Evolutionary conservation across 2,329 filamentous ascomycete species (phyloP), one percentile per base, ranked within the genome.

Genomic region (Paraphoma chrysanthemicola): DNA sequence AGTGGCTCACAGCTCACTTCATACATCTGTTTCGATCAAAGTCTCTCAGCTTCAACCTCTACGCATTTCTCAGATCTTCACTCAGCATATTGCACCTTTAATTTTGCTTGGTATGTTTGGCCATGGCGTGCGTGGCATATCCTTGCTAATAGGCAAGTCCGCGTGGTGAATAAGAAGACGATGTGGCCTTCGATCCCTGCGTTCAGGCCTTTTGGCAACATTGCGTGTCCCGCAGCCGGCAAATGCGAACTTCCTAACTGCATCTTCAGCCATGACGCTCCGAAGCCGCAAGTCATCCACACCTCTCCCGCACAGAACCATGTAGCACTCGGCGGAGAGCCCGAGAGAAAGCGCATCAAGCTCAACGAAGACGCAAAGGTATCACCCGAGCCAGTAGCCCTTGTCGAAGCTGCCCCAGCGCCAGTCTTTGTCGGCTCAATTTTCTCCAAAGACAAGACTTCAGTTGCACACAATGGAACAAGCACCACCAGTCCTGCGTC

Each of bases 231-330:
- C 8, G 77, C 80, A 59, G 79, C 79, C 50, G 44, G 73, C 28
- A 56, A 60, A 16, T 89, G 86, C 72, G 66, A 72, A 30, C 74
- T 88, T 11, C 76, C 83, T 12, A 81, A 81, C 59, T 89, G 86
- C 75, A 81, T 88, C 17, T 89, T 88, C 73, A 79, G 76, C 11
- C 86, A 89, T 72, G 71, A 80, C 51, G 51, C 66, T 12, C n/a
- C 51, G 36, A 63, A 55, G 39, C 9, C 56, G 36, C 51, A 57
- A 39, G 44, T 42, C 29, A 31, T 44, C 18, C 48, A 30, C 3
- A 36, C 55, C 10, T 46, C 51, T 10, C 48, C 52, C 28, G 29
- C 56, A 16, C 29, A 48, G 38, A 55, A n/a, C 17, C 31, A 47
- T 16, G 33, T 44, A 33, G 11, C 46, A 16, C 8, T 44, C 44